These are phyloP conservation scores for Wickerhamomyces ciferrii DNA, from an alignment of 805 yeast species.

Conservation along the genomic window DNA sequence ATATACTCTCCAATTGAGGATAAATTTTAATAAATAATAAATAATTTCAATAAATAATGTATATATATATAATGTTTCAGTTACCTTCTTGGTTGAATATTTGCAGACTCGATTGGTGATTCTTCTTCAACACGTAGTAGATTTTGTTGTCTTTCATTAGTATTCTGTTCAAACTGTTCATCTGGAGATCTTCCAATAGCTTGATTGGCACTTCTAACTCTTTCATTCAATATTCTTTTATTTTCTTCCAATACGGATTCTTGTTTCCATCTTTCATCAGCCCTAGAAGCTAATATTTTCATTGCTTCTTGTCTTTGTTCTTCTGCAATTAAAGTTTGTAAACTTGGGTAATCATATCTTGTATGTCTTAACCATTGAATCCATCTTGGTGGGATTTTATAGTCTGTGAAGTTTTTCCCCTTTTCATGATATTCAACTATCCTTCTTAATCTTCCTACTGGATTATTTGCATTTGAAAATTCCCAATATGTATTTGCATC, in stretches of 20 bases:
- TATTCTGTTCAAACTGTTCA: conserved; percentile 20
- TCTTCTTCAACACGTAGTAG: conserved; percentile 2
- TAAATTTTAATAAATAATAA: neutral
- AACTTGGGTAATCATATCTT: conserved; percentile 51
- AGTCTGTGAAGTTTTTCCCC: conserved; percentile 44
- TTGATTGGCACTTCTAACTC: conserved; percentile 23
- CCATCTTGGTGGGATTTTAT: conserved; percentile 68
- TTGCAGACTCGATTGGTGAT: conserved; percentile 32
- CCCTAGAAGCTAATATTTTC: conserved; percentile 25
- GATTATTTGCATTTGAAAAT: conserved; percentile 27
- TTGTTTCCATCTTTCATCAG: conserved; percentile 23
- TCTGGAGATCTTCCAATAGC: conserved; percentile 4
- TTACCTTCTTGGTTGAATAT: conserved; percentile 30
- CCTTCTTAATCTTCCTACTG: conserved; percentile 36
- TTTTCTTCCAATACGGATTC: conserved; percentile 9
- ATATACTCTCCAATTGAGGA: no score
- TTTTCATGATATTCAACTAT: conserved; percentile 52
- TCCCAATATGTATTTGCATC: conserved; percentile 88
- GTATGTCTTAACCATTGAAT: conserved; percentile 73
- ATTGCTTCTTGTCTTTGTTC: conserved; percentile 48
- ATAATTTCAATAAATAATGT: no score
- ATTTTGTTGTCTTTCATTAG: neutral
- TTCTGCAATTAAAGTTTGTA: conserved; percentile 58
- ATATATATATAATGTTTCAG: no score
- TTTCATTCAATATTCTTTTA: conserved; percentile 7